Evolutionary conservation across 2,329 filamentous ascomycete genomes (phyloP).

Genomic region (Fusarium verrucosum): DNA sequence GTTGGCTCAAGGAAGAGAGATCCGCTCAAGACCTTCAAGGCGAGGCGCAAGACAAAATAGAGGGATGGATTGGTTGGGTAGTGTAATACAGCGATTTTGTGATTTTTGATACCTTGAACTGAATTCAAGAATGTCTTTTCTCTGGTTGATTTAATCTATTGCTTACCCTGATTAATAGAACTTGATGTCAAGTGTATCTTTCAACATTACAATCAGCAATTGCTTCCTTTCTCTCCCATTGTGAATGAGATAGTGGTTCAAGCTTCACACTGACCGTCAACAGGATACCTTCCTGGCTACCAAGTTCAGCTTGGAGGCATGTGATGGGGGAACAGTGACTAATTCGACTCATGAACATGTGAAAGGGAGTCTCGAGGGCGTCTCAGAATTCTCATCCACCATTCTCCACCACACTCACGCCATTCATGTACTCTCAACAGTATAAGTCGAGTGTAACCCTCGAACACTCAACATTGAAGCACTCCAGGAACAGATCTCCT

Average conservation of each 20-base stretch:
- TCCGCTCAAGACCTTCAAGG: conserved; percentile 89
- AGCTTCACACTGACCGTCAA: conserved; percentile 57
- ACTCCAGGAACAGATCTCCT: conserved; percentile 57
- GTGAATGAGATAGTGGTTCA: conserved; percentile 52
- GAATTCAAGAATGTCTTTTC: conserved; percentile 7
- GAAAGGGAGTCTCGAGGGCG: conserved; percentile 50
- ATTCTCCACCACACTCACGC: conserved; percentile 62
- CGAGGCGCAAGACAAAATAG: conserved; percentile 59
- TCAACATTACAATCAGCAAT: neutral
- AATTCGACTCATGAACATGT: conserved; percentile 47
- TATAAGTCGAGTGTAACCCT: conserved; percentile 65
- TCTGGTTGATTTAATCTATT: neutral
- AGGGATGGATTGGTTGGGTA: neutral
- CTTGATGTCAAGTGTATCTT: neutral
- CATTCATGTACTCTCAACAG: conserved; percentile 59
- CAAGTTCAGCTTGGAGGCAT: conserved; percentile 49
- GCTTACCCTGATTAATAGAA: neutral
- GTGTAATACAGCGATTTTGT: conserved; percentile 26
- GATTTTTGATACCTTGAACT: conserved; percentile 34
- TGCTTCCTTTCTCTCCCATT: neutral
- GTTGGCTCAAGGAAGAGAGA: conserved; percentile 74
- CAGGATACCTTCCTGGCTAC: conserved; percentile 60
- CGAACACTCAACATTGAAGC: conserved; percentile 68
- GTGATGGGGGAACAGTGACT: conserved; percentile 14
- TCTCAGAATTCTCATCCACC: conserved; percentile 60